These are phyloP conservation scores for Jasminum sambac DNA, from an alignment of 257 asterid genomes.

Conservation along the genomic window DNA sequence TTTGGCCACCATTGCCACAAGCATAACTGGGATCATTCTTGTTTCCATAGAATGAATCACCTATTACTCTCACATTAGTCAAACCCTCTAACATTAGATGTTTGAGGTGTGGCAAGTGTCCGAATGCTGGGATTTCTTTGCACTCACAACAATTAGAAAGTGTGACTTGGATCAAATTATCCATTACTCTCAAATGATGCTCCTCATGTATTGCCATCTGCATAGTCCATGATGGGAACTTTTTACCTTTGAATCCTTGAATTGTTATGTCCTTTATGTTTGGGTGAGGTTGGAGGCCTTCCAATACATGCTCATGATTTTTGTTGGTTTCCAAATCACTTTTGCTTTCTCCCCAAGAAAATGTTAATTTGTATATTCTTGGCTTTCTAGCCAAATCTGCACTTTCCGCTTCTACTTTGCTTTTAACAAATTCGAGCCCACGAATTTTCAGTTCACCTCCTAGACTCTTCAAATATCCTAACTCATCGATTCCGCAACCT, in stretches of 20 bases:
- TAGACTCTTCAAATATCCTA: constrained; percentile 28
- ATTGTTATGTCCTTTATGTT: constrained; percentile 18
- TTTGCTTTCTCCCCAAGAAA: constrained; percentile 1
- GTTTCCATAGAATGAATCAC: constrained; percentile 25
- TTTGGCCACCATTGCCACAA: background rate
- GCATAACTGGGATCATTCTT: no score
- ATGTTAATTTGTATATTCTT: background rate
- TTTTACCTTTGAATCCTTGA: constrained; percentile 10
- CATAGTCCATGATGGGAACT: constrained; percentile 29
- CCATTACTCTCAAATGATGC: background rate
- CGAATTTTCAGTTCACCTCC: constrained; percentile 6
- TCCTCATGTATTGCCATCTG: background rate
- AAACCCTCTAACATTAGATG: background rate
- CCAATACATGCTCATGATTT: constrained; percentile 18
- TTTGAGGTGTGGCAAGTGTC: no score
- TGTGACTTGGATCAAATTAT: constrained; percentile 2
- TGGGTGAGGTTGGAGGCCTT: constrained; percentile 36
- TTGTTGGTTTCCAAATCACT: background rate
- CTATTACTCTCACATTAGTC: constrained; percentile 17
- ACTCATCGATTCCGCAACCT: constrained; percentile 28
- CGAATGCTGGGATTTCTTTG: background rate
- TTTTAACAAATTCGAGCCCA: constrained; percentile 18
- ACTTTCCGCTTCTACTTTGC: constrained; percentile 18
- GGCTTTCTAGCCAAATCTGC: constrained; percentile 19
- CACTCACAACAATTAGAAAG: background rate